phyloP scores from a whole-genome alignment of 2,329 filamentous ascomycete genomes.

The Nothophaeocryptopus gaeumannii region DNA sequence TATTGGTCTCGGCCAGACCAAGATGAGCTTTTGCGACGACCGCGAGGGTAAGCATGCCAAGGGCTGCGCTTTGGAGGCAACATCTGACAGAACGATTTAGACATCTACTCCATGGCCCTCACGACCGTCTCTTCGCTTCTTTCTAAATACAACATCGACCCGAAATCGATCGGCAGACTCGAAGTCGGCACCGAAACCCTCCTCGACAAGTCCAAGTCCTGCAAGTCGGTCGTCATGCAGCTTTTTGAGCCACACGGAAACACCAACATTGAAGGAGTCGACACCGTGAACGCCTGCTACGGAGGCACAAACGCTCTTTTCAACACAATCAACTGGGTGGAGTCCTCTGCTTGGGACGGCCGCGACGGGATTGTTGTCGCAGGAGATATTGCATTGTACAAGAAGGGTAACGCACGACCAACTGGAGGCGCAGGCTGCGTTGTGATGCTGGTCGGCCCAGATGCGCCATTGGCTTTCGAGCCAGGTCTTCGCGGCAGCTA shows the following conservation, averaged over 20 bases:
- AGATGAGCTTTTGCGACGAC: constrained; percentile 57
- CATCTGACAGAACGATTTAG: constrained; percentile 29
- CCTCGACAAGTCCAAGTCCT: constrained; percentile 56
- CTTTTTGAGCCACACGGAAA: constrained; percentile 52
- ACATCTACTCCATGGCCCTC: constrained; percentile 54
- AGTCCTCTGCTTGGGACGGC: constrained; percentile 54
- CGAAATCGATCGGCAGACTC: constrained; percentile 50
- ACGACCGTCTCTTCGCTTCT: constrained; percentile 52
- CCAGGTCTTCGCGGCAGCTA: constrained; percentile 51
- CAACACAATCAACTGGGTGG: constrained; percentile 55
- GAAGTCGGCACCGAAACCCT: constrained; percentile 56
- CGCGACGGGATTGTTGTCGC: constrained; percentile 52
- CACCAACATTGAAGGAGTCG: constrained; percentile 54
- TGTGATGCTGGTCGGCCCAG: constrained; percentile 53
- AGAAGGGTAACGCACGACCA: constrained; percentile 53
- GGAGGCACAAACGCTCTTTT: constrained; percentile 55
- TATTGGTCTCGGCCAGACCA: constrained; percentile 54
- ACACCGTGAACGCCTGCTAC: constrained; percentile 55
- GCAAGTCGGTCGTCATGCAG: constrained; percentile 55
- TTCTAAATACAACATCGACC: constrained; percentile 53
- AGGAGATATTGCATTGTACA: constrained; percentile 55
- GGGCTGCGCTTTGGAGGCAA: neutral
- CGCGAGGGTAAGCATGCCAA: constrained; percentile 44
- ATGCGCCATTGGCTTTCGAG: constrained; percentile 51
- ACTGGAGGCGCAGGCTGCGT: constrained; percentile 54